Conservation (phyloP, 2,329 filamentous ascomycete genomes). For the Botrytis byssoidea region DNA sequence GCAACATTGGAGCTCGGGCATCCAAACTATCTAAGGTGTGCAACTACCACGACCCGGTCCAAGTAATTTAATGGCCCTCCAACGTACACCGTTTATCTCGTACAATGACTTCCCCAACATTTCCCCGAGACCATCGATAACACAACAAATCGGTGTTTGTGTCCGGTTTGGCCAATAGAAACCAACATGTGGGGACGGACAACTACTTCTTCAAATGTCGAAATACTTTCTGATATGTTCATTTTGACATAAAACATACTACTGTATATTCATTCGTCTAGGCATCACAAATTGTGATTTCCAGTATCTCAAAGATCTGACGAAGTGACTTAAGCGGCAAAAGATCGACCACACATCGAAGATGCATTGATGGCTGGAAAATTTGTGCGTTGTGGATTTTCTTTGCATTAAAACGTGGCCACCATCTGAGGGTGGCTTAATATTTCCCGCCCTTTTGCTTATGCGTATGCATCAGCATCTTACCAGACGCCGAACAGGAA, state of each 20-base stretch:
- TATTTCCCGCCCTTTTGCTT: conserved; percentile 4
- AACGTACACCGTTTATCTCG: conserved; percentile 6
- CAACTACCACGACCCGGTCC: conserved; percentile 4
- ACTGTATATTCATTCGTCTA: not conserved
- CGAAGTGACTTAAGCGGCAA: not conserved
- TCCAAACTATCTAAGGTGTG: not conserved
- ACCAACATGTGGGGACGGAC: not conserved
- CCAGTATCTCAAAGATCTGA: not conserved
- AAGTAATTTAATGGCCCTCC: not conserved
- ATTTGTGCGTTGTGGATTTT: conserved; percentile 8
- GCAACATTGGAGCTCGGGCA: conserved; percentile 4
- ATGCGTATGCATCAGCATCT: not conserved
- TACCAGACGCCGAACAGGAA: not conserved
- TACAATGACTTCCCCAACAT: conserved; percentile 14
- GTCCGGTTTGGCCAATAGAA: not conserved
- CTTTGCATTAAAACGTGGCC: conserved; percentile 14
- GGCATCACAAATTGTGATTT: not conserved
- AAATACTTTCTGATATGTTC: not conserved
- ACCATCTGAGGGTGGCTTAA: conserved; percentile 2
- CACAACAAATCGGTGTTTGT: not conserved
- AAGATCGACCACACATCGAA: not conserved
- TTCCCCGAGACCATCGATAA: conserved; percentile 6
- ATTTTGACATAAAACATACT: not conserved
- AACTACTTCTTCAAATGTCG: not conserved
- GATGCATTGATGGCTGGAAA: not conserved